Conservation (phyloP, 2,329 filamentous ascomycete genomes). For the Microcyclospora pomicola region DNA sequence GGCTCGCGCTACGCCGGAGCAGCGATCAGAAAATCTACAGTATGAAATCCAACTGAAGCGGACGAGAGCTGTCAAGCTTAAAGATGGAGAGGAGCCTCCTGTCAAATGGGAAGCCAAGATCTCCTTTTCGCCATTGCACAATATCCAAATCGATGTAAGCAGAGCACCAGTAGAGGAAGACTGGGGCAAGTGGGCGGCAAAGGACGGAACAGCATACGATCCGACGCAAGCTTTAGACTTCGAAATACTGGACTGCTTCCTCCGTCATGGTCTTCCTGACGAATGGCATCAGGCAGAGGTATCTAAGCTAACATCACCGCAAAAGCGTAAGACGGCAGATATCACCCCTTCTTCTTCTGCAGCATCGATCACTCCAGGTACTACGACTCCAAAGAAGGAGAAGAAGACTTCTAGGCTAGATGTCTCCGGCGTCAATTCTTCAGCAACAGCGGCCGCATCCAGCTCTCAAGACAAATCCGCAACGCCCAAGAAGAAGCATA, state of each 20-base stretch:
- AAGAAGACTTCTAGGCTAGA: no score
- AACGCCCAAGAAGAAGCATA: no score
- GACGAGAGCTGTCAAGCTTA: constrained; percentile 12
- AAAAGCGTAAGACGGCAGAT: no score
- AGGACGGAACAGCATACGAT: constrained; percentile 71
- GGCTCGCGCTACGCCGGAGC: constrained; percentile 8
- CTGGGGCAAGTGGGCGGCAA: constrained; percentile 28
- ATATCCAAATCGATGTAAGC: constrained; percentile 16
- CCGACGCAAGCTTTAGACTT: constrained; percentile 66
- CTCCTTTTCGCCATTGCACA: constrained; percentile 22
- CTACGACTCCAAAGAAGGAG: no score
- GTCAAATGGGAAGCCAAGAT: constrained; percentile 18
- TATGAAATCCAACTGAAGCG: constrained; percentile 22
- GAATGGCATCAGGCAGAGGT: not conserved
- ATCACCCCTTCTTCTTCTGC: no score
- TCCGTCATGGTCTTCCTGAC: constrained; percentile 18
- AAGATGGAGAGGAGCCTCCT: constrained; percentile 10
- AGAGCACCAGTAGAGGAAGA: constrained; percentile 12
- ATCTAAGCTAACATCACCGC: no score
- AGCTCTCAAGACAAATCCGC: no score
- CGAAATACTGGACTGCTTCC: constrained; percentile 48
- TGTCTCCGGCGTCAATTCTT: no score
- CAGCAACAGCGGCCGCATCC: no score
- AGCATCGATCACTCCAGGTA: no score
- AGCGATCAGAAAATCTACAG: constrained; percentile 10